Base-by-base conservation (phyloP, 768 basidiomycete species). In the Cubamyces lactineus region DNA sequence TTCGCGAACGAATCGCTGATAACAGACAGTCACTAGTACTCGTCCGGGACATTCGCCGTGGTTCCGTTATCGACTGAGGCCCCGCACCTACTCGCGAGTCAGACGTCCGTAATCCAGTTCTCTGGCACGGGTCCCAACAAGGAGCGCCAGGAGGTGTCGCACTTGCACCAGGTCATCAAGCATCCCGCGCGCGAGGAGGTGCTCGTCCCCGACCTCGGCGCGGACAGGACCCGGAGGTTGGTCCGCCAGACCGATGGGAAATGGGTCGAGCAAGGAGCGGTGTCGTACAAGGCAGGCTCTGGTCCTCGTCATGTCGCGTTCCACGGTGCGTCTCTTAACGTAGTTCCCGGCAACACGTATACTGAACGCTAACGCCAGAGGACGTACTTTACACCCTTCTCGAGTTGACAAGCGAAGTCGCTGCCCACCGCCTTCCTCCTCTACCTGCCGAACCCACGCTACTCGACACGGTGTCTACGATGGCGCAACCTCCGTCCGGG, bases 131-230 rank as follows among this genome's bases (percentile, higher is more conserved):
- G 92, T 0, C 90, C 90, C 1, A 80, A 91, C 69, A 68, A 71
- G 6, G 81, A 82, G 19, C 82, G 93, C 38, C 94, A 95, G 70
- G 82, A 86, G 57, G 73, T 76, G 5, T 80, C 91, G 3, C 94
- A 95, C 70, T 89, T 91, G 0, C 93, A 94, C 74, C 89, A 94
- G 68, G 84, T 86, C 38, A 68, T 81, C 59, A 68, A 86, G 15
- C 80, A 83, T 42, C 72, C 79, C 30, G 73, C 76, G 17, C 76
- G 79, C 50, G 69, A 77, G 26, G 88, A 91, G 64, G 74, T 94
- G 13, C 79, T 92, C 46, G 79, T 92, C 1, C 85, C 90, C 1
- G 91, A 94, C 72, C 77, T 95, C 6, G 92, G 92, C 4, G 79
- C 83, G 2, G 93, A 94, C 71, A 79, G 79, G 54, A 81, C 92